Percentiles rank a stretch among this genome's conserved stretches.
These are phyloP conservation scores for Alternaria atra DNA, from an alignment of 2,329 filamentous ascomycete genomes.

Conservation along the genomic window DNA sequence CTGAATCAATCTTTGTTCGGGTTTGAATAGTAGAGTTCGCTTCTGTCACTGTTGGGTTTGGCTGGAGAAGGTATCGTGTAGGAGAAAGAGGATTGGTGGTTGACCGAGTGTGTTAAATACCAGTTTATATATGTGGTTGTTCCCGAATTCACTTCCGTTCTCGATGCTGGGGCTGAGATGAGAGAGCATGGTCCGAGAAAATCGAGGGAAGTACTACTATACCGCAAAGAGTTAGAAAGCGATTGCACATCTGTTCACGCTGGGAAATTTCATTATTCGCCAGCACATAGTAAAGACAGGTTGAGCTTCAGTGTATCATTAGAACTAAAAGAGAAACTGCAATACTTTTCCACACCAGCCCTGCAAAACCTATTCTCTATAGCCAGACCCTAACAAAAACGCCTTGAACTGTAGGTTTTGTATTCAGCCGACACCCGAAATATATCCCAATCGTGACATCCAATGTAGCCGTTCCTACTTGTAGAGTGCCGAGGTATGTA, in stretches of 20 bases:
- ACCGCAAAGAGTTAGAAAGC: too few species aligned
- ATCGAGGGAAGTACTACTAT: too few species aligned
- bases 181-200: not conserved
- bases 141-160: not conserved
- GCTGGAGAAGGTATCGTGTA: too few species aligned
- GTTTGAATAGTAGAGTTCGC: conserved; percentile 16
- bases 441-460: too few species aligned
- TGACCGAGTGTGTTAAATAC: not conserved
- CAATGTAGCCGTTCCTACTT: not conserved
- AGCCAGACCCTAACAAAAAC: too few species aligned
- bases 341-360: too few species aligned
- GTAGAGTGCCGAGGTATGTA: conserved; percentile 21
- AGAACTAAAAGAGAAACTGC: too few species aligned
- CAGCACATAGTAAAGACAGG: too few species aligned
- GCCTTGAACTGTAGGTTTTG: not conserved
- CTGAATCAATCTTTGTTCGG: not conserved
- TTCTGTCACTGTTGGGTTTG: not conserved
- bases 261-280: too few species aligned
- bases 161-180: not conserved
- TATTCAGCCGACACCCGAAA: not conserved
- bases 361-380: too few species aligned
- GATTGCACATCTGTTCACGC: too few species aligned
- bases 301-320: too few species aligned
- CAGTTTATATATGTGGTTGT: not conserved
- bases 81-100: not conserved